Evolutionary conservation across 768 basidiomycete genomes (phyloP), one percentile per base, ranked within the genome.

Genomic region (Trametes cingulata): DNA sequence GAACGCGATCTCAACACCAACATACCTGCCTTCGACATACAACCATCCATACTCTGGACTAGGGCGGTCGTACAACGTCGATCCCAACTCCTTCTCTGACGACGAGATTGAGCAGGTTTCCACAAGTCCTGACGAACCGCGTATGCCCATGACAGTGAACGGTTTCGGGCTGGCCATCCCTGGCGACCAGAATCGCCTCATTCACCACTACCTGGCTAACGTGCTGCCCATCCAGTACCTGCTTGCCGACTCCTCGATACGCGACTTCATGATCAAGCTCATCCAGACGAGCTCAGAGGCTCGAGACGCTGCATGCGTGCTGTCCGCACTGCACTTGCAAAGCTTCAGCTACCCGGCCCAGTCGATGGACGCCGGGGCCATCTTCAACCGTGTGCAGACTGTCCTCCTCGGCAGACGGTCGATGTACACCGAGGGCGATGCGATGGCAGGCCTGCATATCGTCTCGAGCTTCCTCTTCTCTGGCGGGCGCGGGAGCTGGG

Each of bases 381-480:
- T 66, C 37, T 72, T 67, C 64, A 50, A 50, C 14, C 69, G 66
- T 14, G 62, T 71, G 19, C 61, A 68, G 55, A 60, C 54, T 14
- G 56, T 64, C 20, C 39, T 67, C 41, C 22, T 22, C 7, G 51
- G 45, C 7, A 41, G 58, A 43, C 63, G 63, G 52, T 52, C 63
- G 27, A 49, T 61, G 24, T 73, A 73, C 67, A 80, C 75, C 15
- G 81, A 85, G 52, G 88, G 87, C 36, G 88, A 91, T 64, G 91
- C 91, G 20, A 86, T 92, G 75, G 87, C 90, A 0, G 88, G 88
- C 3, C 75, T 93, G 19, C 87, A 88, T 60, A 77, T 90, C 66
- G 82, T 93, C 27, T 91, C 90, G 17, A 81, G 84, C 42, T 85
- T 85, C 75, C 83, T 93, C 54, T 93, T 93, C 74, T 82, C 83